A percentile compares a stretch with the other conserved stretches of the same genome.
These are phyloP conservation scores for Saussurea involucrata DNA, from an alignment of 129 eudicot species.

Conservation along the genomic window DNA sequence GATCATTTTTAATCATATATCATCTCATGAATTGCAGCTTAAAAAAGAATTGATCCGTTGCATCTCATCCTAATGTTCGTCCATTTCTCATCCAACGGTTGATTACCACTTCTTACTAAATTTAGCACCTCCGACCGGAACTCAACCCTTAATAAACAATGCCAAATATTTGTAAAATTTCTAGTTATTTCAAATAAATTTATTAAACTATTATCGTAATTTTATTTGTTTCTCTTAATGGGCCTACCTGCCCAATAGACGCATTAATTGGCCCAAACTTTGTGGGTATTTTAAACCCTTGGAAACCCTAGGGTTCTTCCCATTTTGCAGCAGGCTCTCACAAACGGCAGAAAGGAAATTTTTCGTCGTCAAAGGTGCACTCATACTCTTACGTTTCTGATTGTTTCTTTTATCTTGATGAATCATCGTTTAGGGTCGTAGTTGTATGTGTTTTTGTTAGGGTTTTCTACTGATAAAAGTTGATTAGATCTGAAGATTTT, in stretches of 20 bases:
- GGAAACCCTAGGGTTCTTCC: not conserved
- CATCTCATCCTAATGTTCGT: too few species aligned
- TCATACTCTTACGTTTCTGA: not conserved
- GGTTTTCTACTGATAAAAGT: not conserved
- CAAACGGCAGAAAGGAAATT: not conserved
- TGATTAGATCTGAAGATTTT: not conserved
- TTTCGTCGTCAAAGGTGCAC: not conserved
- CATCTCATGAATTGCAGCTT: too few species aligned
- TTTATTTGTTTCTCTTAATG: too few species aligned
- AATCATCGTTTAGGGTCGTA: not conserved
- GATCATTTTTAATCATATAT: too few species aligned
- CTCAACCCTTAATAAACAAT: too few species aligned
- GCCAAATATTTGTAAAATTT: too few species aligned
- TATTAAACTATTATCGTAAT: too few species aligned
- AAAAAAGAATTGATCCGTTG: too few species aligned
- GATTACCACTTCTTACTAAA: too few species aligned
- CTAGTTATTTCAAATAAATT: too few species aligned
- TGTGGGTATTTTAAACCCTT: not conserved
- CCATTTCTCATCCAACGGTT: too few species aligned
- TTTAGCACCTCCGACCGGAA: too few species aligned
- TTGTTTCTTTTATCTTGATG: not conserved
- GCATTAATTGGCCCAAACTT: not conserved
- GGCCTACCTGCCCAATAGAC: not conserved
- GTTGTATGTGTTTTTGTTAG: not conserved
- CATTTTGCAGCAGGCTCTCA: not conserved